Evolutionary conservation across 345 rosid species (phyloP).

Genomic region (Moringa oleifera): DNA sequence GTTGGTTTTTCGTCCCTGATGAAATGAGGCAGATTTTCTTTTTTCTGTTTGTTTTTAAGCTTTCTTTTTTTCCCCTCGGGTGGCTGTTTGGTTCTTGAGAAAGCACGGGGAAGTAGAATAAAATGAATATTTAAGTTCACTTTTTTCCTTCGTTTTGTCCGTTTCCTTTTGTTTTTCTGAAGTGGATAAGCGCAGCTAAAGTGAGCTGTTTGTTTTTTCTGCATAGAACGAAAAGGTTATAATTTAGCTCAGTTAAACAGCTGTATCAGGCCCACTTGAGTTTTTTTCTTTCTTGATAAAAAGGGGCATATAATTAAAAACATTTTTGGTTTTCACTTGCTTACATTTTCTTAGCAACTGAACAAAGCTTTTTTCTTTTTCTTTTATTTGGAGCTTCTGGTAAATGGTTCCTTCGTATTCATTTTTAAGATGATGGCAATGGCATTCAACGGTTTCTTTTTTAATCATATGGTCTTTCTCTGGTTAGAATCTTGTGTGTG

Average conservation of each 20-base stretch:
- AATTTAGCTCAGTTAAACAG: slow-evolving; percentile 5
- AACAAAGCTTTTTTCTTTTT: neutral
- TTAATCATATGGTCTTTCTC: too few species aligned
- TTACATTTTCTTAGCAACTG: neutral
- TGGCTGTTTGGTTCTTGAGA: slow-evolving; percentile 30
- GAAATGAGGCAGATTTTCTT: slow-evolving; percentile 20
- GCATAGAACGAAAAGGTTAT: neutral
- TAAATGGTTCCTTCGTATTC: neutral
- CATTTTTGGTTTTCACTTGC: neutral
- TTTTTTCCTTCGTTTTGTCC: slow-evolving; percentile 2
- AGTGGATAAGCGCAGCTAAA: slow-evolving; percentile 17
- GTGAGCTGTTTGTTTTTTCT: neutral
- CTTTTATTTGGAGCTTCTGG: too few species aligned
- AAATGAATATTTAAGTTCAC: neutral
- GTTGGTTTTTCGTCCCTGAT: slow-evolving; percentile 18
- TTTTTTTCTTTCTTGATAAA: neutral
- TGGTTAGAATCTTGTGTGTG: too few species aligned
- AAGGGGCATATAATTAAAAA: too few species aligned
- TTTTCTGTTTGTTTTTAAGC: neutral
- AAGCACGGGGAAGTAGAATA: slow-evolving; percentile 13
- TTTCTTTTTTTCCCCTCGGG: slow-evolving; percentile 1
- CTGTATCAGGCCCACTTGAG: slow-evolving; percentile 16
- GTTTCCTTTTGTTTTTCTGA: neutral
- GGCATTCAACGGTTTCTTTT: too few species aligned
- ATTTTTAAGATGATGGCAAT: neutral